Base-by-base conservation (phyloP, 768 basidiomycete genomes). In the Tylopilus sp. region DNA sequence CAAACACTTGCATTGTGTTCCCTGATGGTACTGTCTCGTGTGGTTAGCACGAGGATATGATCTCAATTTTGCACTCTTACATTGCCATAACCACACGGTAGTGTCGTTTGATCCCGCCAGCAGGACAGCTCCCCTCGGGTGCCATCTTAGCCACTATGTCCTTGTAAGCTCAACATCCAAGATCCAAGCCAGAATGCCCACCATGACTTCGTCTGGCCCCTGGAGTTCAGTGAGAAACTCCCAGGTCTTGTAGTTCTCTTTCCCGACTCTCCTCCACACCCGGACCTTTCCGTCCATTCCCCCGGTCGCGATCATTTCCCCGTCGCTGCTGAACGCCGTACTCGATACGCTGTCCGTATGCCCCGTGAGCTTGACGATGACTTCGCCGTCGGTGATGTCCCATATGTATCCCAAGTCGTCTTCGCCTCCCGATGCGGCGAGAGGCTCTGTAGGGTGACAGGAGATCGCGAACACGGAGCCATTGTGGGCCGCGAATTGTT, bases 201-300 rank as follows among this genome's bases (percentile, higher is more conserved):
- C 96, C 79, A 87, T 89, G 58, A 98, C 87, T 76, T 99, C 97
- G 72, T 97, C 94, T 9, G 92, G 91, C 3, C 96, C 96, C 60
- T 93, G 87, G 31, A 99, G 74, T 65, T 89, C 89, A 6, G 90
- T 94, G 69, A 97, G 74, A 69, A 98, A 96, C 70, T 98, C 95
- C 97, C 97, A 99, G 48, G 74, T 80, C 55, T 76, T 81, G 73
- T 85, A 89, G 55, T 86, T 72, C 41, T 86, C 84, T 59, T 76
- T 86, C 6, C 85, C 87, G 14, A 92, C 87, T 62, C 92, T 77
- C 65, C 87, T 76, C 97, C 97, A 99, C 55, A 99, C 74, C 56
- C 95, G 78, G 34, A 98, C 86, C 67, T 84, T 86, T 10, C 97
- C 97, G 63, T 99, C 97, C 97, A 99, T 98, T 0, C 97, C 97